A percentile compares a stretch with the other conserved stretches of the same genome.
These are phyloP conservation scores for Suhomyces bokatorum DNA, from an alignment of 1,139 yeast species.

Conservation along the genomic window DNA sequence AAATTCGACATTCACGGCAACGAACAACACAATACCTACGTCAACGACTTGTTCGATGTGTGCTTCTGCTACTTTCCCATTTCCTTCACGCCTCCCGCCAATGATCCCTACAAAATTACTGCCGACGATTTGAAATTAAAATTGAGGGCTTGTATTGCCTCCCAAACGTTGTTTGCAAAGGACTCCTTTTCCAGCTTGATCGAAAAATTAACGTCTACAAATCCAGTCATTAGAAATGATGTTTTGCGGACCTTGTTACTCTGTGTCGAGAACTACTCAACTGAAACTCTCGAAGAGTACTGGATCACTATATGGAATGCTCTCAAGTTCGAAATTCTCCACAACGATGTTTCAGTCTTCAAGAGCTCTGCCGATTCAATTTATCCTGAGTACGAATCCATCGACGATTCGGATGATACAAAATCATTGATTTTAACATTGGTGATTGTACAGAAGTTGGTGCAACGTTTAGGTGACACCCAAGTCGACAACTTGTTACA, in stretches of 20 bases:
- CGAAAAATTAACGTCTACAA: slow-evolving; percentile 84
- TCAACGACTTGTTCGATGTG: slow-evolving; percentile 73
- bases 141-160: slow-evolving; percentile 60
- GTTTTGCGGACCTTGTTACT: slow-evolving; percentile 61
- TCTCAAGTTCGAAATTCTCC: slow-evolving; percentile 80
- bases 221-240: slow-evolving; percentile 75
- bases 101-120: slow-evolving; percentile 85
- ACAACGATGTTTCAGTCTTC: slow-evolving; percentile 54
- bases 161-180: slow-evolving; percentile 64
- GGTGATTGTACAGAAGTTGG: slow-evolving; percentile 45
- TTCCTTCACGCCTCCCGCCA: slow-evolving; percentile 88
- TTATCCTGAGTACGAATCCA: slow-evolving; percentile 31
- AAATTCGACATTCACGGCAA: slow-evolving; percentile 36
- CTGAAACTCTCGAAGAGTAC: slow-evolving; percentile 47
- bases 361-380: slow-evolving; percentile 26
- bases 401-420: slow-evolving; percentile 41
- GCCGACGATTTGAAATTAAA: slow-evolving; percentile 65
- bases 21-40: slow-evolving; percentile 39
- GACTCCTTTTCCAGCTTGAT: slow-evolving; percentile 77
- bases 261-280: slow-evolving; percentile 56
- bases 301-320: slow-evolving; percentile 88
- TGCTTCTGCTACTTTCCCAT: slow-evolving; percentile 96
- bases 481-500: slow-evolving; percentile 35
- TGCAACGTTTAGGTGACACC: slow-evolving; percentile 31
- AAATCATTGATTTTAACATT: slow-evolving; percentile 50